These are phyloP conservation scores for Aureobasidium sp. DNA, from an alignment of 2,329 filamentous ascomycete species.

Conservation along the genomic window DNA sequence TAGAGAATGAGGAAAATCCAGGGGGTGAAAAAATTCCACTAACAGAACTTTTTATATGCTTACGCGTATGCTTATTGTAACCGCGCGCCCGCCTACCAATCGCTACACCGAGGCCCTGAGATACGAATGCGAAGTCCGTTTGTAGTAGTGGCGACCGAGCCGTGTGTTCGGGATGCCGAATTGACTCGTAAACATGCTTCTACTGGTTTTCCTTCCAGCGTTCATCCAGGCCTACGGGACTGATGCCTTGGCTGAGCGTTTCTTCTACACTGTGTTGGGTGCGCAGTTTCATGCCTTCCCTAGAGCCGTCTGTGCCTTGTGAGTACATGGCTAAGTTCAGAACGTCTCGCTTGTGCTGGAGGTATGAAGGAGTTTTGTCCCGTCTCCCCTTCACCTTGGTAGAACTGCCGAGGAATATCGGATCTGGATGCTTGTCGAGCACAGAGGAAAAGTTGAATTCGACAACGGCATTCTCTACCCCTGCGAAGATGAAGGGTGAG, in stretches of 20 bases:
- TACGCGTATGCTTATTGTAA: neutral
- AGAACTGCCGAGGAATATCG: constrained; percentile 15
- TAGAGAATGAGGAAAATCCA: no score
- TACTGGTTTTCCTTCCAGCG: constrained; percentile 25
- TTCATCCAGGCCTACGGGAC: constrained; percentile 26
- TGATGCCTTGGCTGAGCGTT: constrained; percentile 14
- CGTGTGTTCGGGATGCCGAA: neutral
- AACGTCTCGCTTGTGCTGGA: constrained; percentile 27
- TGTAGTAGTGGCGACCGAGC: neutral
- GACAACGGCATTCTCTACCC: constrained; percentile 37
- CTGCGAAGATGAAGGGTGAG: constrained; percentile 39
- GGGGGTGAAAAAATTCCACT: no score
- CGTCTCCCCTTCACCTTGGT: neutral
- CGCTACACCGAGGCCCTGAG: neutral
- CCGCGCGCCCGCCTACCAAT: neutral
- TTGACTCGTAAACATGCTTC: neutral
- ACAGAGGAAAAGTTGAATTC: constrained; percentile 36
- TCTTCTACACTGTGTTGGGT: constrained; percentile 30
- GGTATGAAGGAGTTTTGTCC: neutral
- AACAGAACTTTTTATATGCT: no score
- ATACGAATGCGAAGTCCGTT: neutral
- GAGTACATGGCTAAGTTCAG: constrained; percentile 40
- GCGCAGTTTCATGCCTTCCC: constrained; percentile 31
- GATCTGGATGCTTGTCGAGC: constrained; percentile 36
- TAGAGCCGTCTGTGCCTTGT: constrained; percentile 25